Evolutionary conservation across 768 basidiomycete genomes (phyloP).

Genomic region (Tricholomella constricta): DNA sequence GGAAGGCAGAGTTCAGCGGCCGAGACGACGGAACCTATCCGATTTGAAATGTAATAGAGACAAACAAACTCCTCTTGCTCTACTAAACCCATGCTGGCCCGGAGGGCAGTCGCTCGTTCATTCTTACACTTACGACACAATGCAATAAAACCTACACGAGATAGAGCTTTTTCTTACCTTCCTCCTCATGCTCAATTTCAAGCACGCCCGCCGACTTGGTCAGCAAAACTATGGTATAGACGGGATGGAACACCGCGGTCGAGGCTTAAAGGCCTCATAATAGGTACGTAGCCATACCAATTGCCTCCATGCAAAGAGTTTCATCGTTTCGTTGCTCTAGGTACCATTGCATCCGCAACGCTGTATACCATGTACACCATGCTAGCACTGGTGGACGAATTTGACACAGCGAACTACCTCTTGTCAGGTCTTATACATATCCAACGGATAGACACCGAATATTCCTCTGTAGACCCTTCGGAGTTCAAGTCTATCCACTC

Average conservation of each 20-base stretch:
- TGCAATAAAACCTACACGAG: conserved; percentile 13
- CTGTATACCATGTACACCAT: conserved; percentile 16
- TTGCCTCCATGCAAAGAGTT: neutral
- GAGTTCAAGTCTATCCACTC: conserved; percentile 21
- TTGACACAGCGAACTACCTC: conserved; percentile 27
- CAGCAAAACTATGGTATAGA: conserved; percentile 32
- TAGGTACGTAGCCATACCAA: conserved; percentile 23
- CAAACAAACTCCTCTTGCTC: neutral
- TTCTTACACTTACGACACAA: conserved; percentile 19
- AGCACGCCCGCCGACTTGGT: conserved; percentile 24
- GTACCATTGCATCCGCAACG: conserved; percentile 6
- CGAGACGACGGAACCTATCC: no score
- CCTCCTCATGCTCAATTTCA: conserved; percentile 15
- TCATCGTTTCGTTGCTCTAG: neutral
- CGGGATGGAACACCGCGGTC: conserved; percentile 39
- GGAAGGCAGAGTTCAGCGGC: no score
- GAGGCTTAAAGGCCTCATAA: conserved; percentile 30
- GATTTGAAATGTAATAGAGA: neutral
- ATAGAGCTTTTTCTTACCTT: conserved; percentile 3
- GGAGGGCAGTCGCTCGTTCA: conserved; percentile 30
- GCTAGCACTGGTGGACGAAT: conserved; percentile 28
- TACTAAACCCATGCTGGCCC: conserved; percentile 29
- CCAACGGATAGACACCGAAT: conserved; percentile 30
- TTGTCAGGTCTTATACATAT: conserved; percentile 31
- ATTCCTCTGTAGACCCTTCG: conserved; percentile 26